Base-by-base conservation (phyloP, 768 basidiomycete genomes). In the Tulasnella calospora region DNA sequence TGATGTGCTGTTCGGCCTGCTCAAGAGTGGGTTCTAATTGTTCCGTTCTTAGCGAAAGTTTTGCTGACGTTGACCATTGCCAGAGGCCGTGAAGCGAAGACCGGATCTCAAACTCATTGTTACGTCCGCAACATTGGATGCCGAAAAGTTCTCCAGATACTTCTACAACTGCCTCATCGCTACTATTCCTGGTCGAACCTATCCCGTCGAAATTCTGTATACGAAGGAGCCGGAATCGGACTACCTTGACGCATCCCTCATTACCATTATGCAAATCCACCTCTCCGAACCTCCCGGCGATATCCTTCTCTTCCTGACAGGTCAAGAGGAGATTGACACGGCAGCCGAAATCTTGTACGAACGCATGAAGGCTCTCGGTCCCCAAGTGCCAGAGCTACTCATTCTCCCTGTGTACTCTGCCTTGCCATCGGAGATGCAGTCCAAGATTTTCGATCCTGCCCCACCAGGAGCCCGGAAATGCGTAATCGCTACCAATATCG, bases 241-340 rank as follows among this genome's bases (percentile, higher is more conserved):
- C 85, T 99, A 99, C 85, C 90, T 99, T 78, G 98, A 99, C 81
- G 96, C 97, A 0, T 96, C 96, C 33, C 92, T 99, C 80, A 99
- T 99, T 82, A 99, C 98, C 5, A 93, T 99, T 83, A 97, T 99
- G 94, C 98, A 99, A 84, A 99, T 99, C 79, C 98, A 99, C 84
- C 89, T 99, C 41, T 98, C 97, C 70, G 97, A 99, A 82, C 98
- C 98, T 41, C 94, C 95, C 2, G 98, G 98, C 74, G 98, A 99
- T 83, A 88, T 99, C 81, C 89, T 99, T 2, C 91, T 99, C 57
- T 99, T 99, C 90, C 88, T 99, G 44, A 99, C 98, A 0, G 98
- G 98, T 83, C 95, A 98, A 84, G 98, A 99, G 83, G 98, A 99
- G 84, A 99, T 99, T 79, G 71, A 74, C 73, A 99, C 96, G 0